Conservation (phyloP, 2,329 filamentous ascomycete species). For the Aspergillus sp. region DNA sequence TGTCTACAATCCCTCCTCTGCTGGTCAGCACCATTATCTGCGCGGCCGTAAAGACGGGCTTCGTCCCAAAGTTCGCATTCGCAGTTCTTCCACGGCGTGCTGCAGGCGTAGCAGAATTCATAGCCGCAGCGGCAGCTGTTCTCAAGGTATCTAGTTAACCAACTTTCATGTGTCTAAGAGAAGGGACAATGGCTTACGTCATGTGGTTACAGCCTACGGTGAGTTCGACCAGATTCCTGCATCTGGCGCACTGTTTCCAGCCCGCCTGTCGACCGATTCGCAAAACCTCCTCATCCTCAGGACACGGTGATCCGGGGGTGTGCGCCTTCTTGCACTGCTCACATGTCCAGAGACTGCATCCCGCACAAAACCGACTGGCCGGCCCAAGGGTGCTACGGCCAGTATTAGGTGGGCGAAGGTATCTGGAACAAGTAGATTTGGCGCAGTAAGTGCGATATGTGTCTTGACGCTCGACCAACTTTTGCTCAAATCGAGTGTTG, state of each 20-base stretch:
- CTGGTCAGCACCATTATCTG: slow-evolving; percentile 4
- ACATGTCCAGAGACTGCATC: slow-evolving; percentile 9
- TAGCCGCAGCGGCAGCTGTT: slow-evolving; percentile 22
- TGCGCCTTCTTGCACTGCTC: slow-evolving; percentile 15
- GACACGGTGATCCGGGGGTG: slow-evolving; percentile 16
- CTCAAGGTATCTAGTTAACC: slow-evolving; percentile 1
- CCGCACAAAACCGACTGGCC: neutral
- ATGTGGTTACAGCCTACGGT: slow-evolving; percentile 28
- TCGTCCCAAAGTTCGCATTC: slow-evolving; percentile 20
- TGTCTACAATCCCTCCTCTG: slow-evolving; percentile 12
- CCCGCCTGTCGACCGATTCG: slow-evolving; percentile 58
- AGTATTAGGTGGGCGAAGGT: slow-evolving; percentile 14
- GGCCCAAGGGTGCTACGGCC: neutral
- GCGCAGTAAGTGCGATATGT: slow-evolving; percentile 19
- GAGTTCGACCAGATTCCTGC: slow-evolving; percentile 46
- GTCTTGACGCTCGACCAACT: slow-evolving; percentile 16
- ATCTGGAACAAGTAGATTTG: slow-evolving; percentile 13
- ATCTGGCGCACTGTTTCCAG: slow-evolving; percentile 69
- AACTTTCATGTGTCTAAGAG: neutral
- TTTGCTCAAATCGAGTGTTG: slow-evolving; percentile 10
- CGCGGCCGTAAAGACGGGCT: slow-evolving; percentile 11
- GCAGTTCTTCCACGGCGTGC: slow-evolving; percentile 20
- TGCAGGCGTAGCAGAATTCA: slow-evolving; percentile 27
- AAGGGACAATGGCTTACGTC: slow-evolving; percentile 15
- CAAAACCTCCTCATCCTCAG: slow-evolving; percentile 33